Percentiles rank a stretch among this genome's conserved stretches.
Conservation (phyloP, 306 rosid species). For the Malus fusca region DNA sequence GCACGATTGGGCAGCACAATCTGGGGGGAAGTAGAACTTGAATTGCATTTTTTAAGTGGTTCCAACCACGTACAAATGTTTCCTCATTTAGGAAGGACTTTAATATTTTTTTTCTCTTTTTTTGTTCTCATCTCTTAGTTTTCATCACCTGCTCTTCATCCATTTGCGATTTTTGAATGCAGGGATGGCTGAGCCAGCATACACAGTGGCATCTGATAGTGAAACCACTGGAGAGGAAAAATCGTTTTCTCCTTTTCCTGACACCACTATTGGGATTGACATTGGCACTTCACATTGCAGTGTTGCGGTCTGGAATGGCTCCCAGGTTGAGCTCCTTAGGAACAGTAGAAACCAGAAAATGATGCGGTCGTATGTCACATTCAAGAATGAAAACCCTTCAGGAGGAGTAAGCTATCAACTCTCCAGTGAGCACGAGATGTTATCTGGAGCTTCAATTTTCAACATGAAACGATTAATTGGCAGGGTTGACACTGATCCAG, state of each 20-base stretch:
- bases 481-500: slow-evolving; percentile 81
- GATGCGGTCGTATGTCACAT: slow-evolving; percentile 71
- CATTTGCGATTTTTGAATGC: slow-evolving; percentile 8
- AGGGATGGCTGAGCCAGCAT: slow-evolving; percentile 76
- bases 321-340: slow-evolving; percentile 64
- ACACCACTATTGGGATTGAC: slow-evolving; percentile 72
- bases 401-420: slow-evolving; percentile 51
- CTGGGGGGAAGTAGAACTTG: too few relatives aligned
- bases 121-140: too few relatives aligned
- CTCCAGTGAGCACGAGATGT: slow-evolving; percentile 48
- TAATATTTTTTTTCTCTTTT: too few relatives aligned
- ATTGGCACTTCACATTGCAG: slow-evolving; percentile 88
- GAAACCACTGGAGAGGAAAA: slow-evolving; percentile 71
- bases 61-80: too few relatives aligned
- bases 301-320: slow-evolving; percentile 83
- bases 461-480: slow-evolving; percentile 88
- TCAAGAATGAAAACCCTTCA: slow-evolving; percentile 57
- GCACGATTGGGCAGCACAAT: too few relatives aligned
- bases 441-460: slow-evolving; percentile 74
- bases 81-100: too few relatives aligned
- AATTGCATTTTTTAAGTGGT: too few relatives aligned
- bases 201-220: slow-evolving; percentile 80
- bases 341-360: slow-evolving; percentile 65
- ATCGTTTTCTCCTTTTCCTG: slow-evolving; percentile 41
- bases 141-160: neutral